Evolutionary conservation across 495 filamentous ascomycete genomes (phyloP).

Genomic region (Xylaria sp.): DNA sequence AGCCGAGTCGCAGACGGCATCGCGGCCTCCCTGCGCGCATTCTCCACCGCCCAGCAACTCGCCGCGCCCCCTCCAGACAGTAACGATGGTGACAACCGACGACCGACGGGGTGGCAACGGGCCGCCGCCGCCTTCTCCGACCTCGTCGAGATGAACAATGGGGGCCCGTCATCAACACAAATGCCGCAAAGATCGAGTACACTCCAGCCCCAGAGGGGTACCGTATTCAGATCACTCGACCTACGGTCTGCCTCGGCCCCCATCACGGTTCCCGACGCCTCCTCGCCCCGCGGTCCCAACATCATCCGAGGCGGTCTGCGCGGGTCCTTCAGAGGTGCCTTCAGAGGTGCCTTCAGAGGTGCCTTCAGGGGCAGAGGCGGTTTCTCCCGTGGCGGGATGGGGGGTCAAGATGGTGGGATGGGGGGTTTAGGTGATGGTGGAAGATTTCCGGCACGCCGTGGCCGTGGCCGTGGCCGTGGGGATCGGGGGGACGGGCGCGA

Average conservation of each 20-base stretch:
- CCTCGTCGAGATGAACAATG: constrained; percentile 22
- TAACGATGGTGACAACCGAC: constrained; percentile 11
- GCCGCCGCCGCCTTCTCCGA: constrained; percentile 30
- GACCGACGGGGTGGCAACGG: constrained; percentile 27
- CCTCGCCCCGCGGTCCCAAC: constrained; percentile 14
- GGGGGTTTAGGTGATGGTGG: constrained; percentile 1
- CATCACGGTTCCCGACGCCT: neutral
- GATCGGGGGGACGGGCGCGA: constrained; percentile 14
- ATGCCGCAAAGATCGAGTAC: no score
- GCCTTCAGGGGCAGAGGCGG: constrained; percentile 26
- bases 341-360: constrained; percentile 27
- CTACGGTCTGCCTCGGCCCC: neutral
- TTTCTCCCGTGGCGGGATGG: neutral
- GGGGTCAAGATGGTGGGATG: constrained; percentile 4
- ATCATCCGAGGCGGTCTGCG: constrained; percentile 35
- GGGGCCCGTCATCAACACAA: constrained; percentile 7
- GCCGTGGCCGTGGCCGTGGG: constrained; percentile 12
- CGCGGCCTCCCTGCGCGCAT: constrained; percentile 49
- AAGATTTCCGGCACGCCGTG: neutral
- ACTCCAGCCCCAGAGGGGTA: no score
- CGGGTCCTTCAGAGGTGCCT: constrained; percentile 28
- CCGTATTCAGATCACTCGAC: neutral
- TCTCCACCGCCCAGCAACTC: constrained; percentile 43
- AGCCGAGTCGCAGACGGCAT: constrained; percentile 49
- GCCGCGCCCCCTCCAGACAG: constrained; percentile 25